Evolutionary conservation across 495 filamentous ascomycete genomes (phyloP).

Genomic region (Penicilliopsis zonata): DNA sequence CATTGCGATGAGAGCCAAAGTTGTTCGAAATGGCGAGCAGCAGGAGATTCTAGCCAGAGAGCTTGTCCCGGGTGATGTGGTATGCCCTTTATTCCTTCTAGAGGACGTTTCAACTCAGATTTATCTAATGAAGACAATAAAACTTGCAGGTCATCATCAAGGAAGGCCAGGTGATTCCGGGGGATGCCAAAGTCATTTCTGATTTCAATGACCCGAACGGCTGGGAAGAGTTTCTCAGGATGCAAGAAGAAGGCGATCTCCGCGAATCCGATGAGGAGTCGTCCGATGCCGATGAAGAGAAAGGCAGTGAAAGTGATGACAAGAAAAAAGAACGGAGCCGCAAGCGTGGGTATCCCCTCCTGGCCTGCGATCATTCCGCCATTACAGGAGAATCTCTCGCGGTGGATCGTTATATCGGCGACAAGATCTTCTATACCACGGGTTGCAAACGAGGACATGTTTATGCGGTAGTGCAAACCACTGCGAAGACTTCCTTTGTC

Average conservation of each 20-base stretch:
- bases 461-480: conserved; percentile 48
- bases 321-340: conserved; percentile 6
- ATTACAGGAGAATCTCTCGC: conserved; percentile 65
- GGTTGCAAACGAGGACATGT: conserved; percentile 65
- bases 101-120: neutral
- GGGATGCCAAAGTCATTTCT: conserved; percentile 61
- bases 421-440: conserved; percentile 57
- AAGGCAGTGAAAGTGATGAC: conserved; percentile 30
- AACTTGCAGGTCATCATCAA: conserved; percentile 45
- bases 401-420: conserved; percentile 63
- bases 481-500: conserved; percentile 57
- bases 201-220: conserved; percentile 52
- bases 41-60: conserved; percentile 61
- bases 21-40: conserved; percentile 53
- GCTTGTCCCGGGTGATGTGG: conserved; percentile 69
- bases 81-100: no score
- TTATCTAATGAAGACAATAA: conserved; percentile 1
- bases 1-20: conserved; percentile 62
- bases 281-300: conserved; percentile 33
- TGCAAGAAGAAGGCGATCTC: conserved; percentile 41
- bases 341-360: conserved; percentile 40
- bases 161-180: conserved; percentile 62
- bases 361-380: conserved; percentile 60
- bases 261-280: conserved; percentile 23
- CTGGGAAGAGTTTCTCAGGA: conserved; percentile 50